Base-by-base conservation (phyloP, 129 eudicot species). In the Logfia minima region DNA sequence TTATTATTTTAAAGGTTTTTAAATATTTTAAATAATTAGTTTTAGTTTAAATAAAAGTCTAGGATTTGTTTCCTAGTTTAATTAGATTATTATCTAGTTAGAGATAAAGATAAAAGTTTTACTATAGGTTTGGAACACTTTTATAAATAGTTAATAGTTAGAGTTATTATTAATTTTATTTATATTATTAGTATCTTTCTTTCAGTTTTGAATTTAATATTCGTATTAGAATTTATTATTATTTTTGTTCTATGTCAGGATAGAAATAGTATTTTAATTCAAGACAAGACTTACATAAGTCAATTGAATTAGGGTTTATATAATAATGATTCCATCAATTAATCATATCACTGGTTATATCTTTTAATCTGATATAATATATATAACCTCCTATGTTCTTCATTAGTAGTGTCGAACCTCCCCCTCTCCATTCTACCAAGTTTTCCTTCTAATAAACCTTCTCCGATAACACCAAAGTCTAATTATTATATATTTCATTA, bases 301-400 rank as follows among this genome's bases (percentile, higher is more conserved):
- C 84, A 75, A 81, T 68, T 39, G 66, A 76, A 81, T 81, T 59
- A 68, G 58, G 80, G 80, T 59, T 71, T 41, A 67, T 58, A 59
- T 75, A 68, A 58, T 75, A 68, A 23, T 80, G 75, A 43, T 74
- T 29, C 29, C 75, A 66, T 73, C 3, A 71, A 52, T 17, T 51
- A 72, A 63, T 64, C 63, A 76, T 65, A 65, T 75, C 23, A 51
- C 29, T 70, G 21, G n/a, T 64, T 4, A 41, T 31, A 22, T 0
- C 6, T 65, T 76, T 3, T 52, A 22, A 48, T 19, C 45, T 45
- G 41, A 71, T 8, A 4, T 18, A 18, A 7, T 67, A 8, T 31
- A 23, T 26, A 48, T 62, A 18, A 68, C 1, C 17, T 14, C 69
- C 62, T 43, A 48, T 23, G 45, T 78, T 31, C 29, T 31, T 53